Conservation (phyloP, 192 early-diverging fungal species). For the Neocallimastix lanati region DNA sequence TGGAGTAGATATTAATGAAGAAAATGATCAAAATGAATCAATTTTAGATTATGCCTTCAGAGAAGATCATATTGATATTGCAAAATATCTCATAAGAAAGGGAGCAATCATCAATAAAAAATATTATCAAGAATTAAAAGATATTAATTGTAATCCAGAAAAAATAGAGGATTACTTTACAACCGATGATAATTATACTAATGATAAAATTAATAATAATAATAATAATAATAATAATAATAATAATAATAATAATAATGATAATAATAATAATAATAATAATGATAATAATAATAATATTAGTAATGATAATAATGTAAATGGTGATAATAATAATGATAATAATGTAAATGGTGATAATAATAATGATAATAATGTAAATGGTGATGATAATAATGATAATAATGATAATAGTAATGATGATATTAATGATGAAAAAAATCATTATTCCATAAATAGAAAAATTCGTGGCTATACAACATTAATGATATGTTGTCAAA, state of each 20-base stretch:
- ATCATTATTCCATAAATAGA: background rate
- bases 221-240: too few species aligned
- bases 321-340: background rate
- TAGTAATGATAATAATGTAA: background rate
- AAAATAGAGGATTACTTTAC: background rate
- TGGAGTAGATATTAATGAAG: background rate
- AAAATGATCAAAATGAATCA: background rate
- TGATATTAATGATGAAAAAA: too few species aligned
- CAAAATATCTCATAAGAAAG: background rate
- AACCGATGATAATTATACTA: too few species aligned
- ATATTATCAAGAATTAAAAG: background rate
- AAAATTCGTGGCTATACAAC: background rate
- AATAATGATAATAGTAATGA: background rate
- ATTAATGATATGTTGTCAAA: background rate
- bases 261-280: too few species aligned
- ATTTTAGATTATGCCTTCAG: background rate
- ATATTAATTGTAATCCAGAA: background rate
- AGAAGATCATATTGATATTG: background rate
- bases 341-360: too few species aligned
- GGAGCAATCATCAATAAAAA: background rate
- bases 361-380: too few species aligned
- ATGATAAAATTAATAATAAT: too few species aligned
- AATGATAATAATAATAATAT: too few species aligned
- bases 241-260: too few species aligned
- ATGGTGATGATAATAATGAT: background rate